These are phyloP conservation scores for Heritiera littoralis DNA, from an alignment of 345 rosid genomes.

Conservation along the genomic window DNA sequence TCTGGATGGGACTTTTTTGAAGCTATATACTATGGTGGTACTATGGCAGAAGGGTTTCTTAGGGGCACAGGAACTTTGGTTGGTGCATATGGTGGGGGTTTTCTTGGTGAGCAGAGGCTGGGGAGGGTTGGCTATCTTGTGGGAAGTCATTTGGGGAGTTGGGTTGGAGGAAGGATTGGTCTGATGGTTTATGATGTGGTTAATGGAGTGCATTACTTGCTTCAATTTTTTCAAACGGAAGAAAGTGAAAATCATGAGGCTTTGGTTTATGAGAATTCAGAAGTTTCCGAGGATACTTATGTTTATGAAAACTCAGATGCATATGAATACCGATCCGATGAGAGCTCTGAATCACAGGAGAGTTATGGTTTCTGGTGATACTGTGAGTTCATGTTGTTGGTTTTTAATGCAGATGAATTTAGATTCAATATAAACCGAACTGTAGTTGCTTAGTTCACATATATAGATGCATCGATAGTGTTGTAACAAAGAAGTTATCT, in stretches of 20 bases:
- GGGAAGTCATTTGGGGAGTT: constrained; percentile 91
- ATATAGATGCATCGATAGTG: background rate
- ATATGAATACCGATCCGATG: constrained; percentile 5
- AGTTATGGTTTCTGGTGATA: constrained; percentile 20
- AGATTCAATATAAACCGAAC: constrained; percentile 7
- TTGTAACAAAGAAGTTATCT: background rate
- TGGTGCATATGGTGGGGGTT: constrained; percentile 88
- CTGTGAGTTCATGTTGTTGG: background rate
- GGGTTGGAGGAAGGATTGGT: constrained; percentile 96
- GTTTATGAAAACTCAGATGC: constrained; percentile 12
- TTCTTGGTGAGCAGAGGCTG: constrained; percentile 70
- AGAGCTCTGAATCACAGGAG: constrained; percentile 9
- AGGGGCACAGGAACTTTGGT: constrained; percentile 82
- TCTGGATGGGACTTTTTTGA: constrained; percentile 98
- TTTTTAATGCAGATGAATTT: background rate
- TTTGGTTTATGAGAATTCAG: background rate
- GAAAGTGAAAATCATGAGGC: background rate
- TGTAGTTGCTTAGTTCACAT: constrained; percentile 1
- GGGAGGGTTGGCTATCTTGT: constrained; percentile 88
- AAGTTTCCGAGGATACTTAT: constrained; percentile 16
- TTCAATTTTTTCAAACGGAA: constrained; percentile 16
- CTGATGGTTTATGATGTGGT: constrained; percentile 88
- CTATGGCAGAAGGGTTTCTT: constrained; percentile 75
- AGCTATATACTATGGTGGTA: constrained; percentile 88
- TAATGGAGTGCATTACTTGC: constrained; percentile 63